Base-by-base conservation (phyloP, 768 basidiomycete species). In the Termitomyces titanicus region DNA sequence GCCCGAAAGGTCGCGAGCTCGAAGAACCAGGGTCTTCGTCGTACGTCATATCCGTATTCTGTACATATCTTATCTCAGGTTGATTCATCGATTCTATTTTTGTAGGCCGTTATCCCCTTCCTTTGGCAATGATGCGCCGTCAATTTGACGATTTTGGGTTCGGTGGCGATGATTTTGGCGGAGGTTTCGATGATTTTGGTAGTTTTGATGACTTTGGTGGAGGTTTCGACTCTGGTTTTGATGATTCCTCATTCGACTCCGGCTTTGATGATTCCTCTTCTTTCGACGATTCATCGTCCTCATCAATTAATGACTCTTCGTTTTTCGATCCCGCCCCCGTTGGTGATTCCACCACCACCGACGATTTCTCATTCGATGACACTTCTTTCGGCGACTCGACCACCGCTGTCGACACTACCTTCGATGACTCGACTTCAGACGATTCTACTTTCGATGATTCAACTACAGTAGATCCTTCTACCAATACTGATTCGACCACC, bases 131-230 rank as follows among this genome's bases (percentile, higher is more conserved):
- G 25, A 55, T 42, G 12, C 45, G 53, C 13, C 55, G 55, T 45
- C 55, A 56, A 31, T 50, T 50, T 24, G 55, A 56, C 25, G 47
- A 47, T 40, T 44, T 55, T 15, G 54, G 54, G 1, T 55, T 55
- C 39, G 54, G 47, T 44, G 54, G 33, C 2, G 51, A 54, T 20
- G 37, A 47, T 37, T 53, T 53, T 18, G 51, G 51, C 15, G 51
- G 51, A 10, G 50, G 50, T 9, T 46, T 33, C n/a, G 53, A 54
- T 27, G 37, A 39, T 20, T 50, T 29, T 9, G 29, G 29, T 29
- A 29, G 29, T 29, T 29, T 29, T 3, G 29, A 29, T 29, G 48
- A 49, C 47, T 48, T 40, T 45, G 31, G 45, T 15, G 22, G 52
- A 34, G 47, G 33, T 3, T 51, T 43, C 24, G 54, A 47, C 15